Conservation (phyloP, 225 moss, liverwort and hornwort genomes). For the Neckera pumila region DNA sequence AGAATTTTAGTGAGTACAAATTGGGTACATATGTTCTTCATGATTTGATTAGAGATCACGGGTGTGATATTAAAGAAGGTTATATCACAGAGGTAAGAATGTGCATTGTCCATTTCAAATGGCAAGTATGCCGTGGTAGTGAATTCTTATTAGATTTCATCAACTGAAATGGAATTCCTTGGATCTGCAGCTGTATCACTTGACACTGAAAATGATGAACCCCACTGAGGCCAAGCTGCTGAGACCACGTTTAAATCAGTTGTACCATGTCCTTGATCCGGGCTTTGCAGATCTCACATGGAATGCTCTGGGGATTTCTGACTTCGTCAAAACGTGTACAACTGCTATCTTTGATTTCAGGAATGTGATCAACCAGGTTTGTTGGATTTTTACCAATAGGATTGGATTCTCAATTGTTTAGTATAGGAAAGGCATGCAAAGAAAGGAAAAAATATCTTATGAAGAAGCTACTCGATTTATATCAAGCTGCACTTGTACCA, state of each 20-base stretch:
- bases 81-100: neutral
- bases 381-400: neutral
- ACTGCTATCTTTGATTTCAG: slow-evolving; percentile 56
- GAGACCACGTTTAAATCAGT: slow-evolving; percentile 14
- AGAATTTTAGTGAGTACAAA: neutral
- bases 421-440: neutral
- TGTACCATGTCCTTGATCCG: slow-evolving; percentile 69
- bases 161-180: neutral
- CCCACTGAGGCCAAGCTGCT: slow-evolving; percentile 47
- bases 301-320: slow-evolving; percentile 72
- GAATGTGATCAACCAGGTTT: slow-evolving; percentile 49
- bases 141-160: neutral
- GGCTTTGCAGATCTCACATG: slow-evolving; percentile 81
- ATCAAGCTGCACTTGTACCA: too few species aligned
- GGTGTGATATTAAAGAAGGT: neutral
- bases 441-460: too few species aligned
- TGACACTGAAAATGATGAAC: slow-evolving; percentile 47
- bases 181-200: slow-evolving; percentile 54
- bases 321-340: slow-evolving; percentile 42
- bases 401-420: too few species aligned
- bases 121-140: too few species aligned
- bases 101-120: neutral
- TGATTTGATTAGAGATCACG: too few species aligned
- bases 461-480: neutral
- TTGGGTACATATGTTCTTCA: neutral